Evolutionary conservation across 2,329 filamentous ascomycete species (phyloP).

Genomic region (Aspergillus sp.): DNA sequence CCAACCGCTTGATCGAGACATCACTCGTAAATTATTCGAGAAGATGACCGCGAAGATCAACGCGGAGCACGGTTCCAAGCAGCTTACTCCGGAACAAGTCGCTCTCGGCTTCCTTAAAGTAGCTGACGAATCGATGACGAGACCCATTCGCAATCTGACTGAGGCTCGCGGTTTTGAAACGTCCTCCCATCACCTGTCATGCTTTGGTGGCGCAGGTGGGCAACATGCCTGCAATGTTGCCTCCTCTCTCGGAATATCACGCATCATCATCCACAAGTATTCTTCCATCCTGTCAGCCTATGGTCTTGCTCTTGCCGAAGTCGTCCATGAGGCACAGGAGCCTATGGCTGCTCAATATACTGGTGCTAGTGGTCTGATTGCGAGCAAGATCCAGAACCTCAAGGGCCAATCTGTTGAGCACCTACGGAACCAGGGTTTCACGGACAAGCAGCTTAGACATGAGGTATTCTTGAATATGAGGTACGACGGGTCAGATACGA

Average conservation of each 20-base stretch:
- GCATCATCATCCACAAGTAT: conserved; percentile 85
- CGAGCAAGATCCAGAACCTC: conserved; percentile 71
- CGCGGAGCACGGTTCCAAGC: conserved; percentile 55
- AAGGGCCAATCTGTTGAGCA: conserved; percentile 57
- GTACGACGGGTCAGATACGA: conserved; percentile 52
- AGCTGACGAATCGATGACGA: conserved; percentile 45
- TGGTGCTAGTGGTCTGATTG: conserved; percentile 46
- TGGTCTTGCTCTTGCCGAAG: conserved; percentile 88
- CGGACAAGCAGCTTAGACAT: conserved; percentile 36
- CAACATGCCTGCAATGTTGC: conserved; percentile 92
- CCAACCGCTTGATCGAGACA: conserved; percentile 73
- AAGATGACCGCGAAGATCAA: conserved; percentile 63
- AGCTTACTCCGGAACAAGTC: conserved; percentile 51
- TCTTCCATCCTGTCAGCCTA: conserved; percentile 91
- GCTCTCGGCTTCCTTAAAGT: conserved; percentile 43
- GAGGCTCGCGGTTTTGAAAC: conserved; percentile 92
- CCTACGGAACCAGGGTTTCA: conserved; percentile 46
- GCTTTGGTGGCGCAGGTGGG: conserved; percentile 87
- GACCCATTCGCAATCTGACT: conserved; percentile 84
- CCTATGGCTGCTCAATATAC: conserved; percentile 56
- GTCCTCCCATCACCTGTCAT: conserved; percentile 83
- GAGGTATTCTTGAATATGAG: conserved; percentile 49
- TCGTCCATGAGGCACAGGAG: conserved; percentile 81
- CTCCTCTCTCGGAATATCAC: conserved; percentile 76
- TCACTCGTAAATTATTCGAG: conserved; percentile 72